Conservation (phyloP, 139 green algal species). For the Chlorella sp. region DNA sequence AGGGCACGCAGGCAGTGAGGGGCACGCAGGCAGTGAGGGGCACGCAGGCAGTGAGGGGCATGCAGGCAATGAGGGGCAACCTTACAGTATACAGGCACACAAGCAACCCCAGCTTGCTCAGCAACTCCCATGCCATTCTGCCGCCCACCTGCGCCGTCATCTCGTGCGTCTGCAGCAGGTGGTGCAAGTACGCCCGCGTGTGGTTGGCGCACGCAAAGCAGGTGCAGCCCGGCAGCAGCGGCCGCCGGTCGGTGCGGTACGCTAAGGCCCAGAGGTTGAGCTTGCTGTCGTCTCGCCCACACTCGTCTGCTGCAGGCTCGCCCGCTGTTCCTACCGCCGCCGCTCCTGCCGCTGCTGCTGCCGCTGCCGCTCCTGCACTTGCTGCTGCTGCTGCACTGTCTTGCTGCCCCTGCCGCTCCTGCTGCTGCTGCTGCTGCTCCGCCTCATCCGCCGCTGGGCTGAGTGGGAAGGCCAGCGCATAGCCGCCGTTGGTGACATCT, state of each 20-base stretch:
- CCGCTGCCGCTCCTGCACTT: not conserved
- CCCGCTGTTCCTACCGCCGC: not conserved
- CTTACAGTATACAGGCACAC: too few species aligned
- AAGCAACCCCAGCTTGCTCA: not conserved
- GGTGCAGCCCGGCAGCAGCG: conserved; percentile 68
- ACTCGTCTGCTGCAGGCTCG: not conserved
- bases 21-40: not conserved
- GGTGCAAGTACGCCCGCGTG: conserved; percentile 80
- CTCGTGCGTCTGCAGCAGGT: conserved; percentile 81
- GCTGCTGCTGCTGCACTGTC: not conserved
- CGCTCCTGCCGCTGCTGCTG: not conserved
- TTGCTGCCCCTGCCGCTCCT: not conserved
- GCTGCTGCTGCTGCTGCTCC: not conserved
- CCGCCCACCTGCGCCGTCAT: conserved; percentile 66
- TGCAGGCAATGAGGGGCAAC: too few species aligned
- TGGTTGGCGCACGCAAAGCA: conserved; percentile 77
- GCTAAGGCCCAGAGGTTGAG: conserved; percentile 74
- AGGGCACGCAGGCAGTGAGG: too few species aligned
- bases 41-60: not conserved
- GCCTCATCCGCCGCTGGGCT: not conserved
- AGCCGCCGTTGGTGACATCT: conserved; percentile 56
- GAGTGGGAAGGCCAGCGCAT: conserved; percentile 72
- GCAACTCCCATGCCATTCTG: not conserved
- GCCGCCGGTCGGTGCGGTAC: conserved; percentile 64
- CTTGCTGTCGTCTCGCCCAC: conserved; percentile 62